These are phyloP conservation scores for Chalciporus sp. DNA, from an alignment of 1,284 basidiomycete genomes.

Conservation along the genomic window DNA sequence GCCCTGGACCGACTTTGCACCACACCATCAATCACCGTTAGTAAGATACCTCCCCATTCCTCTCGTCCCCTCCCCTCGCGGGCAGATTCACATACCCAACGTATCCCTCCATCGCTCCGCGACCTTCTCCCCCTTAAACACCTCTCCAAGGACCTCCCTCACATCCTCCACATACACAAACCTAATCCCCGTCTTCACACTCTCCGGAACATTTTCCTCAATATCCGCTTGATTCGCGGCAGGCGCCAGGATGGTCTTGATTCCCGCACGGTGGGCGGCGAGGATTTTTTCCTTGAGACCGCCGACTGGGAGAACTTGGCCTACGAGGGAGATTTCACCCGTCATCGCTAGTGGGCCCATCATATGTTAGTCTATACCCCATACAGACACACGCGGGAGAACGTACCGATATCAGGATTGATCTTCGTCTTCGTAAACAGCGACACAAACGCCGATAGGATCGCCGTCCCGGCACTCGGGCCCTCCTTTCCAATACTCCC, in stretches of 20 bases:
- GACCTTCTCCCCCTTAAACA: constrained; percentile 68
- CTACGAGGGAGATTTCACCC: constrained; percentile 90
- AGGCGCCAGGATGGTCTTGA: constrained; percentile 89
- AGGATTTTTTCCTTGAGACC: constrained; percentile 96
- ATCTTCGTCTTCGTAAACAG: constrained; percentile 86
- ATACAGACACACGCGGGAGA: background rate
- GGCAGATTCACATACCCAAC: constrained; percentile 25
- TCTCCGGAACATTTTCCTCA: constrained; percentile 93
- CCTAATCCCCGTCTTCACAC: constrained; percentile 90
- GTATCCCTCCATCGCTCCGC: constrained; percentile 72
- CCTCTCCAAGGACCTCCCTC: constrained; percentile 83
- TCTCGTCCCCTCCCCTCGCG: background rate
- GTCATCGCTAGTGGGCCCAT: constrained; percentile 77
- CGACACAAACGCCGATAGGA: constrained; percentile 89
- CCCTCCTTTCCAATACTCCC: constrained; percentile 98
- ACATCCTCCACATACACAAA: constrained; percentile 95
- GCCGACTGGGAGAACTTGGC: constrained; percentile 91
- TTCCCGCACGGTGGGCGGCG: constrained; percentile 91
- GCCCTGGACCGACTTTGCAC: too few species aligned
- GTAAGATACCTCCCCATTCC: background rate
- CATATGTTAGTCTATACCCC: constrained; percentile 2
- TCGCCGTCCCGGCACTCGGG: constrained; percentile 93
- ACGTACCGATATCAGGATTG: constrained; percentile 83
- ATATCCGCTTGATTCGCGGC: constrained; percentile 89
- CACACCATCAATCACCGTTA: constrained; percentile 13